Percentiles rank a stretch among this genome's conserved stretches.
phyloP scores from a whole-genome alignment of 1,284 basidiomycete species.

The Ustilago vetiveriae region DNA sequence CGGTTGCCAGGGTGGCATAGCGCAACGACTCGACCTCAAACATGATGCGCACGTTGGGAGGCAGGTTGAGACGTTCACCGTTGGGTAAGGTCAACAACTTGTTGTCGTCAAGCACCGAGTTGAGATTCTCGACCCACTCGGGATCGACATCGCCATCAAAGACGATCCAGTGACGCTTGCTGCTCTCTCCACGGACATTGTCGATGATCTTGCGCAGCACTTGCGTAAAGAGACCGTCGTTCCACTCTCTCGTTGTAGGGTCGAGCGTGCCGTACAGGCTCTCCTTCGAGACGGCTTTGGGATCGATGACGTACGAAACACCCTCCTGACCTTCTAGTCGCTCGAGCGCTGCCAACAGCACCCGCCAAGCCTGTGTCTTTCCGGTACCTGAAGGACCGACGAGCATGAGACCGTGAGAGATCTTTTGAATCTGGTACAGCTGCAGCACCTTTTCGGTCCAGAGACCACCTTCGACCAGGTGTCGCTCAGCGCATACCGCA shows the following conservation, averaged over 20 bases:
- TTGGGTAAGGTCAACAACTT: conserved; percentile 96
- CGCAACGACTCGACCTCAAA: conserved; percentile 98
- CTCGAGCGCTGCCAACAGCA: conserved; percentile 88
- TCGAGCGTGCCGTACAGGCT: conserved; percentile 97
- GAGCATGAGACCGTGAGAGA: conserved; percentile 99
- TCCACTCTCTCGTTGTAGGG: conserved; percentile 98
- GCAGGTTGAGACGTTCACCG: conserved; percentile 95
- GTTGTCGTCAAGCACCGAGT: conserved; percentile 95
- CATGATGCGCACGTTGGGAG: conserved; percentile 97
- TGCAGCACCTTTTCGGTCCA: conserved; percentile 98
- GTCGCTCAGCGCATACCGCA: conserved; percentile 85
- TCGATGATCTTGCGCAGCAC: conserved; percentile 97
- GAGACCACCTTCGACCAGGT: conserved; percentile 83
- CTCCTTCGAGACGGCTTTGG: conserved; percentile 99
- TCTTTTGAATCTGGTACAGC: conserved; percentile 98
- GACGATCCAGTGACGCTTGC: conserved; percentile 98
- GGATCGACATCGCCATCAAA: conserved; percentile 99
- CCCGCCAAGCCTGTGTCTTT: conserved; percentile 97
- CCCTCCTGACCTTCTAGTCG: conserved; percentile 91
- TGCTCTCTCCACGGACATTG: conserved; percentile 95
- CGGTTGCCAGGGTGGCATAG: conserved; percentile 96
- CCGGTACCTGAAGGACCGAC: conserved; percentile 96
- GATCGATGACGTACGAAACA: conserved; percentile 95
- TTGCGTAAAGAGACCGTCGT: conserved; percentile 97
- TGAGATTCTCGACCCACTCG: conserved; percentile 99